A percentile compares a stretch with the other conserved stretches of the same genome.
These are phyloP conservation scores for Fagopyrum esculentum DNA, from an alignment of 148 eudicot genomes.

Conservation along the genomic window DNA sequence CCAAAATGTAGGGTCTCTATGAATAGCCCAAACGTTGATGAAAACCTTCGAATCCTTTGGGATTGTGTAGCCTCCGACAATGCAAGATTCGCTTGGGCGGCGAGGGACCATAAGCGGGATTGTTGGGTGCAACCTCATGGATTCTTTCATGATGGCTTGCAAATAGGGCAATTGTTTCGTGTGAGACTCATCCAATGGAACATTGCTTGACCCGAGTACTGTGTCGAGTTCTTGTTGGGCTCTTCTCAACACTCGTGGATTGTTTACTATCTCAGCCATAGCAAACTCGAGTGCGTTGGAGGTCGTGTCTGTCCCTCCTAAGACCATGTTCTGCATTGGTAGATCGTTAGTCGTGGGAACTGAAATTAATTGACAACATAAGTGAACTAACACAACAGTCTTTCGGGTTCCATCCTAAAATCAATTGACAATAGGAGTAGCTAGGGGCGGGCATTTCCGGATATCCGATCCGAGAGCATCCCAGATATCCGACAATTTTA, in stretches of 20 bases:
- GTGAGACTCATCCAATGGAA: conserved; percentile 49
- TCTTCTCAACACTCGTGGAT: conserved; percentile 35
- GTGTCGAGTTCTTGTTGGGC: conserved; percentile 41
- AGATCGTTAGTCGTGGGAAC: too few relatives aligned
- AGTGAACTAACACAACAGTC: too few relatives aligned
- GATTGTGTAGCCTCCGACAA: conserved; percentile 42
- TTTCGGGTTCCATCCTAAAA: too few relatives aligned
- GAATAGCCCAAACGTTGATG: conserved; percentile 53
- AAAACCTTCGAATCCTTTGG: conserved; percentile 50
- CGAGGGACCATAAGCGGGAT: conserved; percentile 50
- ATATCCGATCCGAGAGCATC: too few relatives aligned
- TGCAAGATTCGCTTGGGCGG: conserved; percentile 33
- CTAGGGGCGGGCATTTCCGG: too few relatives aligned
- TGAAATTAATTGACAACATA: too few relatives aligned
- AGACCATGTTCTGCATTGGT: conserved; percentile 43
- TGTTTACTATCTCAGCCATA: conserved; percentile 53
- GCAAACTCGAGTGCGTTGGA: conserved; percentile 47
- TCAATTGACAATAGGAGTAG: too few relatives aligned
- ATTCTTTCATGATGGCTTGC: conserved; percentile 42
- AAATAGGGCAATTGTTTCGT: conserved; percentile 37
- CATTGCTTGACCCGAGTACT: conserved; percentile 32
- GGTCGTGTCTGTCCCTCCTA: conserved; percentile 59
- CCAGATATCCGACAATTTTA: too few relatives aligned
- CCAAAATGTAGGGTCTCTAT: conserved; percentile 58
- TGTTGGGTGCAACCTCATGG: conserved; percentile 38